Percentiles rank a stretch among this genome's conserved stretches.
Conservation (phyloP, 2,329 filamentous ascomycete genomes). For the Leptographium procerum region DNA sequence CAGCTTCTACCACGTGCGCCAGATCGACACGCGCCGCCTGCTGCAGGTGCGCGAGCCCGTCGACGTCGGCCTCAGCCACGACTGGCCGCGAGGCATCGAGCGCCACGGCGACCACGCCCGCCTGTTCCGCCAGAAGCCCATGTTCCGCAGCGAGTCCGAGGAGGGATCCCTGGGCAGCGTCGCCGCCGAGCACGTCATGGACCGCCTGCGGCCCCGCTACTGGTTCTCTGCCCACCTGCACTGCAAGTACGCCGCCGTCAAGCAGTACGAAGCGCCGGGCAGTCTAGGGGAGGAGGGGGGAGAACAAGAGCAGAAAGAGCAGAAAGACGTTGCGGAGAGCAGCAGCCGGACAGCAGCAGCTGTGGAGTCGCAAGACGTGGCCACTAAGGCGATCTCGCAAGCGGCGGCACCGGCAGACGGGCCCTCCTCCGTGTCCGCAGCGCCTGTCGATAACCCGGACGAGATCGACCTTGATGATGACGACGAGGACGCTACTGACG, state of each 20-base stretch:
- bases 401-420: neutral
- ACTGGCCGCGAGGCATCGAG: constrained; percentile 85
- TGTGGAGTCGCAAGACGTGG: no score
- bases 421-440: constrained; percentile 1
- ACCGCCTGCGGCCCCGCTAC: constrained; percentile 67
- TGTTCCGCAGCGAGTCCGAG: constrained; percentile 64
- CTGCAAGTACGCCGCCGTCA: constrained; percentile 68
- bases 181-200: constrained; percentile 70
- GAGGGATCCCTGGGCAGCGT: constrained; percentile 67
- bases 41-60: constrained; percentile 76
- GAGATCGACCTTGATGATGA: constrained; percentile 62
- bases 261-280: constrained; percentile 32
- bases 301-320: no score
- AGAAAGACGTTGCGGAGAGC: no score
- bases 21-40: constrained; percentile 83
- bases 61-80: constrained; percentile 85
- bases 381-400: no score
- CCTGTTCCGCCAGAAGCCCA: constrained; percentile 62
- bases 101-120: constrained; percentile 57
- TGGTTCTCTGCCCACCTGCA: constrained; percentile 97
- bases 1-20: constrained; percentile 80
- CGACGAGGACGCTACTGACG: constrained; percentile 27
- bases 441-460: constrained; percentile 39
- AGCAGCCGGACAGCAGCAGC: no score
- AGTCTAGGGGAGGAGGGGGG: no score